phyloP scores from a whole-genome alignment of 768 basidiomycete species.

The Rhodotorula babjevae region DNA sequence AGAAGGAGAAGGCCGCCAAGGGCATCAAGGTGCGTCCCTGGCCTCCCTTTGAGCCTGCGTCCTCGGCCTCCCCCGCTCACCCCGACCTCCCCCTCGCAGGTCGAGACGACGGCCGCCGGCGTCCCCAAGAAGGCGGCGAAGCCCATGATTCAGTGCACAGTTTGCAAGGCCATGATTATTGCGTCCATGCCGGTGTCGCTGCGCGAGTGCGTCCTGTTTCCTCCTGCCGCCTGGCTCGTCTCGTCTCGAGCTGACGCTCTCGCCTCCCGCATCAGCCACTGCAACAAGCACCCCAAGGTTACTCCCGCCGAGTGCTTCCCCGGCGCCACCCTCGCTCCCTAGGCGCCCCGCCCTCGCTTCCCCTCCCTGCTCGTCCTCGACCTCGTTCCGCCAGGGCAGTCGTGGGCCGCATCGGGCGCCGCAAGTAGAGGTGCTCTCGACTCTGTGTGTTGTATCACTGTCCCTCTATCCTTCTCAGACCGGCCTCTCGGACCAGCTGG shows the following conservation, averaged over 20 bases:
- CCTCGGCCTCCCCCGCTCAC: background rate
- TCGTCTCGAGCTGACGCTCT: background rate
- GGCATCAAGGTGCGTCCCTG: background rate
- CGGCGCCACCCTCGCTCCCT: conserved; percentile 3
- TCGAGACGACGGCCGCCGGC: background rate
- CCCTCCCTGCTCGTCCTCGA: no score
- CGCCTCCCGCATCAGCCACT: background rate
- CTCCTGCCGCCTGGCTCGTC: background rate
- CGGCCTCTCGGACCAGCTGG: no score
- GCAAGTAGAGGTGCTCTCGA: no score
- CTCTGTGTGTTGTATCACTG: no score
- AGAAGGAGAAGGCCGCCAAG: background rate
- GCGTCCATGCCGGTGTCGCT: background rate
- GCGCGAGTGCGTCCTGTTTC: background rate
- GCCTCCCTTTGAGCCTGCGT: background rate
- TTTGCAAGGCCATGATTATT: conserved; percentile 1
- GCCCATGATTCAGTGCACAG: background rate
- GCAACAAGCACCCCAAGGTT: background rate
- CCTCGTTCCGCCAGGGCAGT: no score
- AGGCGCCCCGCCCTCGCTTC: background rate
- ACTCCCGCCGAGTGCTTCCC: background rate
- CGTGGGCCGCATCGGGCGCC: no score
- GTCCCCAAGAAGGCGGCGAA: background rate
- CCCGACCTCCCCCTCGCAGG: no score
- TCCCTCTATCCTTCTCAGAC: no score